A percentile compares a stretch with the other conserved stretches of the same genome.
Conservation (phyloP, 805 yeast genomes). For the Saccharomyces paradoxus region DNA sequence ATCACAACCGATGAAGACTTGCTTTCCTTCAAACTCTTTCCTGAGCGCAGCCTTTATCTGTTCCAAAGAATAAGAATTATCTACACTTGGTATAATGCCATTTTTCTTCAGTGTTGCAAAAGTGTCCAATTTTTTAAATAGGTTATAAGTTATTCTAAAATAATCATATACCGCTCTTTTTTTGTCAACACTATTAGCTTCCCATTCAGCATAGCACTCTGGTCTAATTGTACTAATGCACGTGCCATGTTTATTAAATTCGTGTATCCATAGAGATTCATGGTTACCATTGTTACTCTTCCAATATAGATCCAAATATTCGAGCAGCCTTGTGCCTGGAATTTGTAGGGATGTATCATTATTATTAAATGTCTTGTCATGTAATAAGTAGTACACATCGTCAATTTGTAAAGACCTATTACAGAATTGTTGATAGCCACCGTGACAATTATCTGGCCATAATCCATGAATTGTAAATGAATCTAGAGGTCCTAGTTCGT, state of each 20-base stretch:
- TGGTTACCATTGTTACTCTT: conserved; percentile 63
- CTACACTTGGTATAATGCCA: conserved; percentile 61
- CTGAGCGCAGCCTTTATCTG: conserved; percentile 48
- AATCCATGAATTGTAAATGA: conserved; percentile 76
- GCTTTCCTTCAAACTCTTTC: conserved; percentile 41
- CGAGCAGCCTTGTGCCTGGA: conserved; percentile 45
- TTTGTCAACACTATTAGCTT: conserved; percentile 9
- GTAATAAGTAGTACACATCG: conserved; percentile 41
- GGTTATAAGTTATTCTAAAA: conserved; percentile 49
- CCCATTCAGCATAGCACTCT: conserved; percentile 48
- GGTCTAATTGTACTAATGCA: conserved; percentile 78
- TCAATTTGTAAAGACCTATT: conserved; percentile 48
- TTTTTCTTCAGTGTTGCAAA: conserved; percentile 55
- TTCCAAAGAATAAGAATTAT: conserved; percentile 46
- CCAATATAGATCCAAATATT: conserved; percentile 58
- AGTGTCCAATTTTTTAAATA: conserved; percentile 57
- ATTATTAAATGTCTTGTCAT: conserved; percentile 20
- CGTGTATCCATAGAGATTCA: conserved; percentile 76
- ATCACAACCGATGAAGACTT: conserved; percentile 57
- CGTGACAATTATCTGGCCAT: conserved; percentile 87
- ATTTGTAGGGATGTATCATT: conserved; percentile 22
- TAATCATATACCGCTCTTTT: conserved; percentile 55
- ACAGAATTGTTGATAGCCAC: conserved; percentile 74
- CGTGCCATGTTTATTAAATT: conserved; percentile 89
- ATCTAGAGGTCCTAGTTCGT: conserved; percentile 53